Conservation (phyloP, 768 basidiomycete species). For the Rhizopogon salebrosus region DNA sequence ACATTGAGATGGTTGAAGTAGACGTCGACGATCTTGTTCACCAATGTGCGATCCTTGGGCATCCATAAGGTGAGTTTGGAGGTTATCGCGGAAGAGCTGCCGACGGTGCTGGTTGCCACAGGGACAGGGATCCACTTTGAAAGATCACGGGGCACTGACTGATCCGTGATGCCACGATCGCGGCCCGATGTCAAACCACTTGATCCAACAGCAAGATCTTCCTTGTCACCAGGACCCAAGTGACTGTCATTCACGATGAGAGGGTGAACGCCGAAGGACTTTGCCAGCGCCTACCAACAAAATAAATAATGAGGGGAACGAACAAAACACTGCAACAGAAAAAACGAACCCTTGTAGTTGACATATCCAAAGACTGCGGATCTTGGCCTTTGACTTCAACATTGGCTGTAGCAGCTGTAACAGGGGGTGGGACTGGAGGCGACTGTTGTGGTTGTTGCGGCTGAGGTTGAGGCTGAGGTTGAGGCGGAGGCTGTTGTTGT, state of each 20-base stretch:
- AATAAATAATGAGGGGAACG: slow-evolving; percentile 5
- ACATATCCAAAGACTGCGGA: slow-evolving; percentile 76
- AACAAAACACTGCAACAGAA: not conserved
- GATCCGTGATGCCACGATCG: slow-evolving; percentile 52
- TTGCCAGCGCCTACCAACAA: slow-evolving; percentile 54
- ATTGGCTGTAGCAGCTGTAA: slow-evolving; percentile 14
- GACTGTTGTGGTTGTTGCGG: slow-evolving; percentile 30
- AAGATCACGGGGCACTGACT: slow-evolving; percentile 54
- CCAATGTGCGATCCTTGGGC: slow-evolving; percentile 71
- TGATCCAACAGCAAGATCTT: slow-evolving; percentile 76
- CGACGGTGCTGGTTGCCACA: slow-evolving; percentile 42
- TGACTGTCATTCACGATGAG: slow-evolving; percentile 64
- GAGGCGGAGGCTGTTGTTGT: slow-evolving; percentile 30
- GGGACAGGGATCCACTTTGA: slow-evolving; percentile 55
- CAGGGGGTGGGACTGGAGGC: slow-evolving; percentile 19
- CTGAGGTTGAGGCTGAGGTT: too few species aligned
- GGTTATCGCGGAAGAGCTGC: slow-evolving; percentile 12
- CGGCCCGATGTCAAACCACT: slow-evolving; percentile 66
- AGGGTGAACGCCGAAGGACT: slow-evolving; percentile 72
- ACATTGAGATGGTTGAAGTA: slow-evolving; percentile 77
- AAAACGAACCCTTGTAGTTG: slow-evolving; percentile 50
- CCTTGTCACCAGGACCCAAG: slow-evolving; percentile 51
- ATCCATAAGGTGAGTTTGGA: slow-evolving; percentile 51
- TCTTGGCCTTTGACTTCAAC: slow-evolving; percentile 66
- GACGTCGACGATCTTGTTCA: slow-evolving; percentile 54